These are phyloP conservation scores for Colletotrichum chrysophilum DNA, from an alignment of 2,329 filamentous ascomycete species.

Conservation along the genomic window DNA sequence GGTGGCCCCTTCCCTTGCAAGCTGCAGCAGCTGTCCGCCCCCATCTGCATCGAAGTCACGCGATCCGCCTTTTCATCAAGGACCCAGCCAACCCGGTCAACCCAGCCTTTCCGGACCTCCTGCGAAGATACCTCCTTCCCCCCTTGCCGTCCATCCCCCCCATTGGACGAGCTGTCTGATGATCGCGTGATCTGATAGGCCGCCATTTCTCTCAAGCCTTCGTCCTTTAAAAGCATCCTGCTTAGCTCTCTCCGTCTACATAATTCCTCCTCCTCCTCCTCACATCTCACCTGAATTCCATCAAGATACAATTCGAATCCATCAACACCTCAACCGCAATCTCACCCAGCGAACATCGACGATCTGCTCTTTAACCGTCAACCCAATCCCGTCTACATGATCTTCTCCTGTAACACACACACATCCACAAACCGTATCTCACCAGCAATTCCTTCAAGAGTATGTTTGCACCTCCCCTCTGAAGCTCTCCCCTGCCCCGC, in stretches of 20 bases:
- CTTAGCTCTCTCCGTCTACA: conserved; percentile 14
- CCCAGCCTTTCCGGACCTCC: conserved; percentile 14
- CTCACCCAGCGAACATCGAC: neutral
- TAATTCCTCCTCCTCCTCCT: neutral
- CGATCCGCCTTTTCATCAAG: conserved; percentile 21
- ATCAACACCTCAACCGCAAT: conserved; percentile 10
- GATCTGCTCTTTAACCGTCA: neutral
- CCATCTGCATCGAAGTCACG: conserved; percentile 27
- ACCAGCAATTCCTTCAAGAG: conserved; percentile 11
- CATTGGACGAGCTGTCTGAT: conserved; percentile 20
- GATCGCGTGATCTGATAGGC: conserved; percentile 25
- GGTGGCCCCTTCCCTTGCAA: conserved; percentile 14
- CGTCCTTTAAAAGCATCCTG: conserved; percentile 15
- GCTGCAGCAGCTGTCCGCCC: neutral
- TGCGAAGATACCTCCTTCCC: neutral
- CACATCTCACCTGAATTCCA: neutral
- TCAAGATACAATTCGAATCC: neutral
- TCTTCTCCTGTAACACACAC: neutral
- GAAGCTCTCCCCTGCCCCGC: conserved; percentile 6
- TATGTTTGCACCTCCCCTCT: conserved; percentile 12
- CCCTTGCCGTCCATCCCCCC: neutral
- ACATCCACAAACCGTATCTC: neutral
- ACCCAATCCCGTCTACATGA: neutral
- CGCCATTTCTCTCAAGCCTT: conserved; percentile 9
- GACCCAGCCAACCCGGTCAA: neutral